Percentiles rank a stretch among this genome's conserved stretches.
These are phyloP conservation scores for Diversispora epigaea DNA, from an alignment of 192 early-diverging fungal species.

Conservation along the genomic window DNA sequence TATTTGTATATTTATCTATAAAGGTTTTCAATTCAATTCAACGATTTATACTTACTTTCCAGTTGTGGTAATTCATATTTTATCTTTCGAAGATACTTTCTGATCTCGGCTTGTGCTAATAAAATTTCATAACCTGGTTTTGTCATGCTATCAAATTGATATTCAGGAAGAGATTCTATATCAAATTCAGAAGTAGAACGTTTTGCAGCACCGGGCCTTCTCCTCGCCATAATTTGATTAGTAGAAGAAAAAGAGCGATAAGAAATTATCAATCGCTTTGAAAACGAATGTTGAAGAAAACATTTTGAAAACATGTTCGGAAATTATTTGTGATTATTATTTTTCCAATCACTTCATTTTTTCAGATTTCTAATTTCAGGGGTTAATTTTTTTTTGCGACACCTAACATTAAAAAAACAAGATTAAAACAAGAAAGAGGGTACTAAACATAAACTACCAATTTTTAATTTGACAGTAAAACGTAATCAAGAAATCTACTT, in stretches of 20 bases:
- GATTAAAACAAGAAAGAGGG: too few relatives aligned
- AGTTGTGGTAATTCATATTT: constrained; percentile 62
- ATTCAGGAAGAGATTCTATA: constrained; percentile 50
- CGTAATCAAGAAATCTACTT: too few relatives aligned
- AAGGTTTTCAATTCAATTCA: not conserved
- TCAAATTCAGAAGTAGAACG: constrained; percentile 30
- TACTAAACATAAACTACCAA: too few relatives aligned
- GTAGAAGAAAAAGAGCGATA: not conserved
- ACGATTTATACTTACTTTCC: constrained; percentile 41
- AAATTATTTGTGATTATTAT: too few relatives aligned
- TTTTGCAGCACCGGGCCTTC: not conserved
- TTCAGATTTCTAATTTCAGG: too few relatives aligned
- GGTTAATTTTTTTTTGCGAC: too few relatives aligned
- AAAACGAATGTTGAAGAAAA: too few relatives aligned
- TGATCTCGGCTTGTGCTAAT: constrained; percentile 51
- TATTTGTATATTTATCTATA: too few relatives aligned
- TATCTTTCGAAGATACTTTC: constrained; percentile 57
- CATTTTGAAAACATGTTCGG: too few relatives aligned
- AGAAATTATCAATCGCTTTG: not conserved
- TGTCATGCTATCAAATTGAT: constrained; percentile 57
- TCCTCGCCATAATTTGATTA: not conserved
- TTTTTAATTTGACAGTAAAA: too few relatives aligned
- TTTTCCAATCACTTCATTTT: too few relatives aligned
- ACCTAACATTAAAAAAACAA: too few relatives aligned
- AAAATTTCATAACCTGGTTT: constrained; percentile 52